These are phyloP conservation scores for Trichoderma sp. DNA, from an alignment of 2,329 filamentous ascomycete genomes.

Conservation along the genomic window DNA sequence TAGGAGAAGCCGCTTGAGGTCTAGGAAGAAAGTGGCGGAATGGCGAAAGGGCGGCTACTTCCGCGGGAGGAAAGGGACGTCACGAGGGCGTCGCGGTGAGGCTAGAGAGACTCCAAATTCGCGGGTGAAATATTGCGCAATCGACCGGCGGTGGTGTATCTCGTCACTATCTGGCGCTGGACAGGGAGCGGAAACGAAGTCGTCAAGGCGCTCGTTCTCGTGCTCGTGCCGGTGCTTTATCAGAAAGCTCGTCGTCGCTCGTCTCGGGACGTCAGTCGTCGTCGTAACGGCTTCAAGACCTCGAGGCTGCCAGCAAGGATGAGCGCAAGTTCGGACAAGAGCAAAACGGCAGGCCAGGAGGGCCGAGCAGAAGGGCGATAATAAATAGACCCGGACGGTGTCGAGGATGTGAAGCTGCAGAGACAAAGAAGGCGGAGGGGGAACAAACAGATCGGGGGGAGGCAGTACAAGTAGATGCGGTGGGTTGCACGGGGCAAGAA, in stretches of 20 bases:
- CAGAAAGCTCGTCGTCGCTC: not conserved
- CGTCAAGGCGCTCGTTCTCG: not conserved
- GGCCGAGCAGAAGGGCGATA: not conserved
- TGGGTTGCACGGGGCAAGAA: not conserved
- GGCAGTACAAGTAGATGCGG: not conserved
- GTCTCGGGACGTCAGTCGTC: constrained; percentile 3
- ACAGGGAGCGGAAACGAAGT: not conserved
- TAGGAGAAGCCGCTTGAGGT: constrained; percentile 1
- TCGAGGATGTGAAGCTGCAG: not conserved
- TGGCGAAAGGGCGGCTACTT: not conserved
- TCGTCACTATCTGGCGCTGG: not conserved
- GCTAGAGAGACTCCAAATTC: not conserved
- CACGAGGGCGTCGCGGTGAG: constrained; percentile 17
- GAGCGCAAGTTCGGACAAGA: constrained; percentile 1
- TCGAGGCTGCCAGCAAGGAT: constrained; percentile 13
- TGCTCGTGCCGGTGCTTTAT: not conserved
- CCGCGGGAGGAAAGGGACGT: not conserved
- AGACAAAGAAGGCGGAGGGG: not conserved
- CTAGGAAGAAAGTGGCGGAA: not conserved
- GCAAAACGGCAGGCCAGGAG: not conserved
- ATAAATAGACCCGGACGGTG: not conserved
- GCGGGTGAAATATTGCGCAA: constrained; percentile 7
- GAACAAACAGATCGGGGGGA: not conserved
- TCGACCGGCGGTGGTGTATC: not conserved
- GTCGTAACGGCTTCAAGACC: not conserved